Conservation (phyloP, 1,284 basidiomycete genomes). For the Papiliotrema laurentii region DNA sequence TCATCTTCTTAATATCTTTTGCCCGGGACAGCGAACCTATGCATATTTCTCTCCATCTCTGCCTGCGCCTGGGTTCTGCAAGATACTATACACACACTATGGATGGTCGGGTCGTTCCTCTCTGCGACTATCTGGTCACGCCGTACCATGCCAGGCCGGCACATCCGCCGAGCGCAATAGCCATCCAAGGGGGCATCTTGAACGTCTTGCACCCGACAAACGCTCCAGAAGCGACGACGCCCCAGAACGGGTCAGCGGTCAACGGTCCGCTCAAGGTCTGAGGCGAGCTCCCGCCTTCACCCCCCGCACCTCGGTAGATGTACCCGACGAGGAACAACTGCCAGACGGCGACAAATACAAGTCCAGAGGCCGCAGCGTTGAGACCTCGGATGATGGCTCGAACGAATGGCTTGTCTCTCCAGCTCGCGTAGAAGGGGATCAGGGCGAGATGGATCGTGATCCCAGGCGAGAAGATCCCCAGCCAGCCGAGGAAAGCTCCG, state of each 20-base stretch:
- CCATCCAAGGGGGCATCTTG: conserved; percentile 44
- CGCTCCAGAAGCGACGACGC: conserved; percentile 42
- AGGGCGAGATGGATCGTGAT: conserved; percentile 55
- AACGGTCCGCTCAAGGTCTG: conserved; percentile 38
- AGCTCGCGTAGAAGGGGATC: conserved; percentile 52
- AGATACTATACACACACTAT: too few species aligned
- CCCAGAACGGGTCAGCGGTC: conserved; percentile 51
- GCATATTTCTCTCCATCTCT: too few species aligned
- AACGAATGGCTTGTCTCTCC: conserved; percentile 50
- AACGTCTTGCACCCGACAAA: conserved; percentile 45
- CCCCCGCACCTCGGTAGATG: conserved; percentile 38
- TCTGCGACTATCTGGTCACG: conserved; percentile 15
- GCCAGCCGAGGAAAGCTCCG: conserved; percentile 53
- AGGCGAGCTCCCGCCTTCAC: conserved; percentile 1
- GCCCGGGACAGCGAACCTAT: too few species aligned
- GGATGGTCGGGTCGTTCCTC: too few species aligned
- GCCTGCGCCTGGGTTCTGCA: too few species aligned
- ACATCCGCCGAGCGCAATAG: conserved; percentile 44
- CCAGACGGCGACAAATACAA: conserved; percentile 58
- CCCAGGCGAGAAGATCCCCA: conserved; percentile 55
- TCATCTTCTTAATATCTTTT: too few species aligned
- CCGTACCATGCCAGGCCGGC: conserved; percentile 49
- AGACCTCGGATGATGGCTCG: conserved; percentile 53
- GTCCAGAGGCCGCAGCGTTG: conserved; percentile 56
- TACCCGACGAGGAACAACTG: conserved; percentile 50